phyloP scores from a whole-genome alignment of 768 basidiomycete species.

The Crucibulum laeve region DNA sequence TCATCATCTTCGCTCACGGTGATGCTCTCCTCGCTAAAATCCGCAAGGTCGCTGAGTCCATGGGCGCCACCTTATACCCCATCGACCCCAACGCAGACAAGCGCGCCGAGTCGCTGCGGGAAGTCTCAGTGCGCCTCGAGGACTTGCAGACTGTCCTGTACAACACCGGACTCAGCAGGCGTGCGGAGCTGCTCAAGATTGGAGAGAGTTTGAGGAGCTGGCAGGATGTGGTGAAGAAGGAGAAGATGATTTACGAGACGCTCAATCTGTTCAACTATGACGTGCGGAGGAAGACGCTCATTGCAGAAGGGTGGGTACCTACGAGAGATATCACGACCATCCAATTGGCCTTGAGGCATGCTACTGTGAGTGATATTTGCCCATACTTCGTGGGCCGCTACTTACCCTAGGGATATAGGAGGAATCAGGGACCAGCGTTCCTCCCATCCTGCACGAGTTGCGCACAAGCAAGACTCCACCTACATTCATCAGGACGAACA shows the following conservation, averaged over 20 bases:
- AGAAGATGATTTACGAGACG: slow-evolving; percentile 95
- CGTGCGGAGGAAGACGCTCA: slow-evolving; percentile 86
- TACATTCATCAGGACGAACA: slow-evolving; percentile 92
- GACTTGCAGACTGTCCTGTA: slow-evolving; percentile 87
- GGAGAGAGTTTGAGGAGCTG: slow-evolving; percentile 85
- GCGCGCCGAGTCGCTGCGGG: slow-evolving; percentile 83
- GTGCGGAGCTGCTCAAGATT: slow-evolving; percentile 76
- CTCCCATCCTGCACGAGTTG: slow-evolving; percentile 89
- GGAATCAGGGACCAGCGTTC: slow-evolving; percentile 87
- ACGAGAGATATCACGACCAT: slow-evolving; percentile 86
- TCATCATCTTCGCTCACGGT: slow-evolving; percentile 99
- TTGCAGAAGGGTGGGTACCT: slow-evolving; percentile 98
- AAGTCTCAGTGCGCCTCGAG: slow-evolving; percentile 85
- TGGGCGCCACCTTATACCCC: slow-evolving; percentile 95
- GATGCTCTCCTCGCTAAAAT: slow-evolving; percentile 91
- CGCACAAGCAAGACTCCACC: slow-evolving; percentile 89
- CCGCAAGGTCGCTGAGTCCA: slow-evolving; percentile 97
- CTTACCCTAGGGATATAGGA: slow-evolving; percentile 44
- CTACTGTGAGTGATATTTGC: slow-evolving; percentile 53
- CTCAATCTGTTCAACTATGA: slow-evolving; percentile 96
- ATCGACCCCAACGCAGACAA: slow-evolving; percentile 95
- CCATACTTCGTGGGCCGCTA: slow-evolving; percentile 2
- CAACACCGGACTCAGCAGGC: slow-evolving; percentile 82
- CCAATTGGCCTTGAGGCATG: slow-evolving; percentile 82
- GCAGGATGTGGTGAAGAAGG: slow-evolving; percentile 92